Base-by-base conservation (phyloP, 163 green algal genomes). In the Volvox carteri region DNA sequence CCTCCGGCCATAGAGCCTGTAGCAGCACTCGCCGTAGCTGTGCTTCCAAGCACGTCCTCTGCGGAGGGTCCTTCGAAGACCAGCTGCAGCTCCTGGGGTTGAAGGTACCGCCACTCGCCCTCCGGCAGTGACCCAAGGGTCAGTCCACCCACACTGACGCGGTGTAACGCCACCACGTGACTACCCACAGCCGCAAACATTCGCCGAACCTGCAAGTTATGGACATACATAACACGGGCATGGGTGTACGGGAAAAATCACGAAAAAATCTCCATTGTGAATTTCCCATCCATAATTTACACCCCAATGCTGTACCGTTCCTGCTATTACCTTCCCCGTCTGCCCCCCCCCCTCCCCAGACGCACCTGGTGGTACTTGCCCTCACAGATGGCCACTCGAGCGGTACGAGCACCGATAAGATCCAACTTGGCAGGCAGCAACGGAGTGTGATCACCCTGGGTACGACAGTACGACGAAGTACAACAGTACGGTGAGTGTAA, bases 131-230 rank as follows among this genome's bases (percentile, higher is more conserved):
- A 90, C 7, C 16, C 77, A 60, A 96, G 86, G 23, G 58, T 78
- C 41, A 96, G 90, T 21, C 65, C 91, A 9, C 92, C 90, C 4
- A 96, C 89, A 18, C 73, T 56, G 19, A 90, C 70, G 1, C 94
- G 83, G 54, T 92, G 91, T 79, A 96, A 90, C 33, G 19, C 72
- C 44, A 94, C 76, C 41, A 96, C 94, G 50, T 94, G 72, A 42
- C 90, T 62, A 11, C 90, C 94, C 0, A 95, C n/a, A 1, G 94
- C 86, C 1, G 91, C 88, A 84, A 95, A 94, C 94, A 96, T 96
- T 46, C 91, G 88, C 9, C 91, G 90, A 18, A 95, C 88, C 91
- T 95, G 92, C 72, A 11, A n/a, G n/a, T n/a, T n/a, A n/a, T n/a
- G n/a, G n/a, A n/a, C n/a, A n/a, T n/a, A n/a, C n/a, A n/a, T n/a